Base-by-base conservation (phyloP, 2,329 filamentous ascomycete species). In the Colletotrichum magnum region DNA sequence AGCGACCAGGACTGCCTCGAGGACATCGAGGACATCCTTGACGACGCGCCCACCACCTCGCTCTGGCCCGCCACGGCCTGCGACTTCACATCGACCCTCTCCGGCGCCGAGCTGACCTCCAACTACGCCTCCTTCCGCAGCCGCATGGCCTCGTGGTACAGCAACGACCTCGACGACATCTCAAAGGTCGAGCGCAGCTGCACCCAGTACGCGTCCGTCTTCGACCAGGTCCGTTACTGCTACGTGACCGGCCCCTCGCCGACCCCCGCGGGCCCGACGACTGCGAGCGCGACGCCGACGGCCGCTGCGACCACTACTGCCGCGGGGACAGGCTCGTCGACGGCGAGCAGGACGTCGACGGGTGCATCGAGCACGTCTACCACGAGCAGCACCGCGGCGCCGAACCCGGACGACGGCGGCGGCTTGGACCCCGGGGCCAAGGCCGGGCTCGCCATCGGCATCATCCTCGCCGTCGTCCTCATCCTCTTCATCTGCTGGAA, bases 141-240 rank as follows among this genome's bases (percentile, higher is more conserved):
- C 39, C 63, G 57, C 2, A 67, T 69, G 67, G 51, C 67, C 18
- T 69, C 67, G 2, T 69, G 67, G 67, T 69, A 69, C 62, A 41
- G 13, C 3, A 53, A 67, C n/a, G 67, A 69, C 6, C 45, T 61
- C 6, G 67, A 69, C 2, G 67, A 69, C 32, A 69, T 69, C 2
- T 60, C 67, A 7, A 69, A 57, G 36, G n/a, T 69, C 5, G 62
- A 66, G 21, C 41, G 48, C 32, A 69, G 67, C 62, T 69, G 67
- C 51, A 69, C 67, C 0, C 67, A 69, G 24, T 69, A 69, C 3
- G 43, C 41, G 0, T 69, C 67, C 1, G 18, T 69, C 3, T 48
- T 69, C 7, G 52, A 24, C 7, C 57, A 51, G 6, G 61, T 69
- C 7, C 50, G 67, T n/a, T 57, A 69, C 13, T 69, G 67, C 45